Base-by-base conservation (phyloP, 106 monocot genomes). In the Platanthera zijinensis region DNA sequence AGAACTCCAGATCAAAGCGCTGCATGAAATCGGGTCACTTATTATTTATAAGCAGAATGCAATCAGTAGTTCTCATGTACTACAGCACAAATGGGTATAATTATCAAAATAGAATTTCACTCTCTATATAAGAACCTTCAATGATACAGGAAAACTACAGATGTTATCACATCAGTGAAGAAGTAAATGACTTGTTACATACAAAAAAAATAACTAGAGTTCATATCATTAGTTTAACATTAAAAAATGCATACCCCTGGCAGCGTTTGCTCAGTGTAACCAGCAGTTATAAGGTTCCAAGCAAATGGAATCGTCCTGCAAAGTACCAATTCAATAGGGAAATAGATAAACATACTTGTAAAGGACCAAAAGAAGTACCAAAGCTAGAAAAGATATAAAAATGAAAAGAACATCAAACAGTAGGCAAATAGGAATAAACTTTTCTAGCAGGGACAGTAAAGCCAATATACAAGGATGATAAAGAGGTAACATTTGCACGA, bases 261-360 rank as follows among this genome's bases (percentile, higher is more conserved):
- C 80, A 92, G 82, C 50, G 95, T 83, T 87, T 95, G 95, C 75
- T 95, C 95, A 57, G 88, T 77, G 74, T 90, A 95, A 61, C 92
- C 95, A 81, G 92, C 86, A 76, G 92, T 95, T 51, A 95, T 71
- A 50, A 95, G 92, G 84, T 95, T 95, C 95, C 95, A 95, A 48
- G 83, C 90, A 81, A 95, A 92, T 74, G 95, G 95, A 70, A 95
- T 95, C 52, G 95, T 95, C 83, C 95, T 95, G 69, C 45, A 87
- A 78, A 57, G 68, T 49, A 48, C 52, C 45, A 53, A 48, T 70
- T 47, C 48, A 67, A 32, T 0, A 21, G 67, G 39, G 12, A 67
- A 67, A 39, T 70, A 70, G 15, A 47, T 70, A 17, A 47, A 7
- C 47, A 70, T 7, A 70, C 17, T 39, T 39, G 39, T 11, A 47